Evolutionary conservation across 768 basidiomycete genomes (phyloP), one percentile per base, ranked within the genome.

Genomic region (Tylopilus rubrobrunneus): DNA sequence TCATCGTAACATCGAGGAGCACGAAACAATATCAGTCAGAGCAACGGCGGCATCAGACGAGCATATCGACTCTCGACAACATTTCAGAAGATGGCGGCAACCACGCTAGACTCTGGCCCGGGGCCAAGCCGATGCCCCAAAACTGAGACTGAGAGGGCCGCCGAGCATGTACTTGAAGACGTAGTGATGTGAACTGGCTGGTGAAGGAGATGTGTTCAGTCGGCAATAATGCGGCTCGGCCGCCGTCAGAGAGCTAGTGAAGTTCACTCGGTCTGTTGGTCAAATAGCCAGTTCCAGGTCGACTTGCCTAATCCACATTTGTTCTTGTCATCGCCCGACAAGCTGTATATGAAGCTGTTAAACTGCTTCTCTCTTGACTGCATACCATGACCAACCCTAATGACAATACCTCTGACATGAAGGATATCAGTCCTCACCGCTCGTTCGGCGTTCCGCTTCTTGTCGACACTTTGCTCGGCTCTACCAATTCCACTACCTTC

Each of bases 391-490:
- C 70, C 57, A 61, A 44, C 49, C 34, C 10, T 6, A 52, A 60
- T 17, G 66, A 71, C 58, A 61, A 70, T 51, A 69, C 67, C 6
- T 67, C 70, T 56, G 25, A 25, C 69, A 65, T 44, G 71, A 70
- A 54, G 62, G 61, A 68, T 42, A 33, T 61, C 34, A 48, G 11
- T 42, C 51, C 36, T 36, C 44, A 37, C 21, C 51, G 51, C 31
- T 50, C 53, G 4, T 45, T 45, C 11, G 12, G 23, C 44, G 23
- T 29, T 28, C 50, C 47, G 31, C 48, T 28, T 23, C 42, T 23
- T n/a, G 31, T 42, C 36, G 41, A 51, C 44, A 49, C 7, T 6
- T n/a, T 48, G 11, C 8, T 23, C 21, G 11, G 39, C 25, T 21
- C 45, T 19, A 37, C 19, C 37, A 39, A 3, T 33, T 27, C 33